These are phyloP conservation scores for Candida tammaniensis DNA, from an alignment of 805 yeast species.

Conservation along the genomic window DNA sequence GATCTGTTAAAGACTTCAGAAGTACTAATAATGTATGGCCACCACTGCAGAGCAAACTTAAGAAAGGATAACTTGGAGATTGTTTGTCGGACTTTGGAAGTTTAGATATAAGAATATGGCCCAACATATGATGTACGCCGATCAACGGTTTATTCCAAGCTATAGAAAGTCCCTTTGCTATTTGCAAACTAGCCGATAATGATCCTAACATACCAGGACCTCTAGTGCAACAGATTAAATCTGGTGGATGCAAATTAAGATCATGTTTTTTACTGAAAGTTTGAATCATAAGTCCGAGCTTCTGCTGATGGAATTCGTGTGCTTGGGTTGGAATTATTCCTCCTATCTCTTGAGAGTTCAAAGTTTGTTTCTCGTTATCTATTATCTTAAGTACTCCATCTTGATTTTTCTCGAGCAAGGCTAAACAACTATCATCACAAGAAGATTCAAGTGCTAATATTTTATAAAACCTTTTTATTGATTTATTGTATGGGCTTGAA, in stretches of 20 bases:
- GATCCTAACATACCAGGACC: slow-evolving; percentile 98
- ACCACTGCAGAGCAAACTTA: slow-evolving; percentile 82
- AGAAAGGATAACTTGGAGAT: slow-evolving; percentile 60
- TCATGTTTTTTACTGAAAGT: slow-evolving; percentile 39
- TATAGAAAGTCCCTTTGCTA: slow-evolving; percentile 79
- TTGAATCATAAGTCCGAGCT: slow-evolving; percentile 51
- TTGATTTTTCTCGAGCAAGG: slow-evolving; percentile 56
- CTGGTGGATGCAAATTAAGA: slow-evolving; percentile 46
- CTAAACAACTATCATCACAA: slow-evolving; percentile 93
- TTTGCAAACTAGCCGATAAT: slow-evolving; percentile 73
- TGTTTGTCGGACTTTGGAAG: slow-evolving; percentile 11
- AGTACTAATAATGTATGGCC: slow-evolving; percentile 91
- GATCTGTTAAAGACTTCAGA: slow-evolving; percentile 58
- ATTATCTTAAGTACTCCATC: slow-evolving; percentile 43
- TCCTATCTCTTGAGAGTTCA: slow-evolving; percentile 65
- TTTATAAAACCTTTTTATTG: slow-evolving; percentile 45
- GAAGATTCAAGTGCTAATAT: slow-evolving; percentile 90
- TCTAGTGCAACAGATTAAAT: slow-evolving; percentile 81
- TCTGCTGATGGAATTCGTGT: slow-evolving; percentile 67
- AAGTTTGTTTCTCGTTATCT: slow-evolving; percentile 60
- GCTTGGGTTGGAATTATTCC: slow-evolving; percentile 91
- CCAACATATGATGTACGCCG: slow-evolving; percentile 97
- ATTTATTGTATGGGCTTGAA: too few relatives aligned
- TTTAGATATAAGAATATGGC: slow-evolving; percentile 65
- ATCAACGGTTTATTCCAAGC: slow-evolving; percentile 77